Conservation (phyloP, 257 asterid species). For the Pogostemon cablin region DNA sequence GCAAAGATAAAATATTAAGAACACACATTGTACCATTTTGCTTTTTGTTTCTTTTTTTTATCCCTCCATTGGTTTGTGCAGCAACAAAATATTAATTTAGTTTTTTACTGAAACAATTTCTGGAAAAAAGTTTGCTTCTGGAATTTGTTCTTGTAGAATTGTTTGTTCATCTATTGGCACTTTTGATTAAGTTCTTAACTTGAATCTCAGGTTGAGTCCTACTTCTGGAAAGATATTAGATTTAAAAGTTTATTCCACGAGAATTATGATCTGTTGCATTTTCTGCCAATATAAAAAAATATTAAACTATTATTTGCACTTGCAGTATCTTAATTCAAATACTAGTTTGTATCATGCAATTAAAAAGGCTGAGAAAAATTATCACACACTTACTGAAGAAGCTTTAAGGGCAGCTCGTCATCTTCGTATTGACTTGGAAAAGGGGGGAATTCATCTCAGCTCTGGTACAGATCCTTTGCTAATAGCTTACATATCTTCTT, state of each 20-base stretch:
- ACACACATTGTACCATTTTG: neutral
- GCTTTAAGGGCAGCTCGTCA: conserved; percentile 72
- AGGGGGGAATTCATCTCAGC: conserved; percentile 94
- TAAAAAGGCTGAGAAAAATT: conserved; percentile 72
- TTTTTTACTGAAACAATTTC: conserved; percentile 10
- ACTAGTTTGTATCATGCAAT: conserved; percentile 73
- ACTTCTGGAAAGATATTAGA: neutral
- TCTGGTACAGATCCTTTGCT: conserved; percentile 54
- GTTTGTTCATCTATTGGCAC: conserved; percentile 5
- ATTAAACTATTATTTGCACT: conserved; percentile 44
- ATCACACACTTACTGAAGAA: conserved; percentile 74
- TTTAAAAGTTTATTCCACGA: conserved; percentile 4
- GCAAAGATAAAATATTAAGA: neutral
- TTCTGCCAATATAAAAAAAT: conserved; percentile 8
- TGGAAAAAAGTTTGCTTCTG: conserved; percentile 4
- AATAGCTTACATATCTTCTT: conserved; percentile 20
- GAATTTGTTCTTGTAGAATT: neutral
- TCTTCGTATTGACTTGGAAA: conserved; percentile 82
- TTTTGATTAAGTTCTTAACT: conserved; percentile 2
- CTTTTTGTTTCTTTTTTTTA: neutral
- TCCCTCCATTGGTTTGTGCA: neutral
- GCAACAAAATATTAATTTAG: neutral
- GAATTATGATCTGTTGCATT: conserved; percentile 5
- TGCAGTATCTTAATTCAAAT: conserved; percentile 88
- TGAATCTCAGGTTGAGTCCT: neutral